Conservation (phyloP, 83 land plant genomes). For the Picea mariana region DNA sequence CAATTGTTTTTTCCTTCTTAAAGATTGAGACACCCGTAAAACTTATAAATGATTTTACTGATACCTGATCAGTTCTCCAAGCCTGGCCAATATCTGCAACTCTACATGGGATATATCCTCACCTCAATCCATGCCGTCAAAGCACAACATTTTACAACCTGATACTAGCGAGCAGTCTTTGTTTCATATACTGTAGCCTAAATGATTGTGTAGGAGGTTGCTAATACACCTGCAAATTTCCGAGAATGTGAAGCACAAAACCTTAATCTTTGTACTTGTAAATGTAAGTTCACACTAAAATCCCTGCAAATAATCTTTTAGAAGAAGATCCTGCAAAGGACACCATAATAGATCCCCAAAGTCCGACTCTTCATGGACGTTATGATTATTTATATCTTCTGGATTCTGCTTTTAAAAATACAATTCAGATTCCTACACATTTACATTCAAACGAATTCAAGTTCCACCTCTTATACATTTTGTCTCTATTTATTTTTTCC, state of each 20-base stretch:
- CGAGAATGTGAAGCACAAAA: not conserved
- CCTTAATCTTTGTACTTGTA: too few species aligned
- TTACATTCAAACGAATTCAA: not conserved
- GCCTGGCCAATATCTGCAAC: not conserved
- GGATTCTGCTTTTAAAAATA: not conserved
- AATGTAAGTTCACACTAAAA: too few species aligned
- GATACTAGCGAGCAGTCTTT: too few species aligned
- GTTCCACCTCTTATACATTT: not conserved
- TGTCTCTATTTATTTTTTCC: conserved; percentile 3
- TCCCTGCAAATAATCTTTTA: too few species aligned
- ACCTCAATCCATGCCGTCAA: not conserved
- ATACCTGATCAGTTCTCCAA: not conserved
- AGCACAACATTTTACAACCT: not conserved
- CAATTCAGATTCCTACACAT: not conserved
- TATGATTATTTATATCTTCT: not conserved
- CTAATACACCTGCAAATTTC: not conserved
- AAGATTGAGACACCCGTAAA: not conserved
- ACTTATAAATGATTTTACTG: not conserved
- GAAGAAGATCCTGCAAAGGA: not conserved
- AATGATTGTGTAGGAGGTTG: not conserved
- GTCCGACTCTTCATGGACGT: not conserved
- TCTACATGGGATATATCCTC: not conserved
- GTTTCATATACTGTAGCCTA: not conserved
- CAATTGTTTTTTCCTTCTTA: not conserved
- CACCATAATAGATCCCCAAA: not conserved